These are phyloP conservation scores for Phoenix dactylifera DNA, from an alignment of 176 grass and related monocot genomes.

Conservation along the genomic window DNA sequence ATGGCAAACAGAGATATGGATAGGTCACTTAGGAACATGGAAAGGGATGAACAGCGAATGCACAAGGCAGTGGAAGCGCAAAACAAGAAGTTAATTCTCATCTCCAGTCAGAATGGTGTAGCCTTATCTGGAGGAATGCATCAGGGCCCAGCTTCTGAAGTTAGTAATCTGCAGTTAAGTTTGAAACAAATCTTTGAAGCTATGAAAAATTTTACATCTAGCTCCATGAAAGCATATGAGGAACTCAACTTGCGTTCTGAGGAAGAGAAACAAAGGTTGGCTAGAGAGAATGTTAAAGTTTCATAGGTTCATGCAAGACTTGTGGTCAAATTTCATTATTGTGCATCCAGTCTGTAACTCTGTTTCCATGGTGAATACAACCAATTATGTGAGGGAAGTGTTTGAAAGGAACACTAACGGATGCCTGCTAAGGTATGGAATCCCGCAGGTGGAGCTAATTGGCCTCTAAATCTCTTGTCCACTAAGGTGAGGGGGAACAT, in stretches of 20 bases:
- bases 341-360: no score
- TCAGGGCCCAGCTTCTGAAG: constrained; percentile 4
- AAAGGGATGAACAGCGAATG: constrained; percentile 33
- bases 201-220: constrained; percentile 38
- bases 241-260: constrained; percentile 27
- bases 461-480: no score
- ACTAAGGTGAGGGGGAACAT: no score
- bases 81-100: constrained; percentile 34
- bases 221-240: constrained; percentile 34
- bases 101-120: constrained; percentile 21
- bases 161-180: constrained; percentile 26
- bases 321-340: no score
- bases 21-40: constrained; percentile 36
- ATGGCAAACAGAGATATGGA: constrained; percentile 35
- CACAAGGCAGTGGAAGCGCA: constrained; percentile 30
- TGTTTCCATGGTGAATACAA: no score
- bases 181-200: constrained; percentile 46
- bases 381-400: no score
- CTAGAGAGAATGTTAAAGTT: constrained; percentile 14
- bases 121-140: constrained; percentile 20
- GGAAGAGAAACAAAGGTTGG: constrained; percentile 19
- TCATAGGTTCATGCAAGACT: background rate
- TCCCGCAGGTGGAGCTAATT: no score
- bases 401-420: no score
- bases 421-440: no score